Evolutionary conservation across 2,329 filamentous ascomycete species (phyloP), one percentile per base, ranked within the genome.

Genomic region (Setomelanomma holmii): DNA sequence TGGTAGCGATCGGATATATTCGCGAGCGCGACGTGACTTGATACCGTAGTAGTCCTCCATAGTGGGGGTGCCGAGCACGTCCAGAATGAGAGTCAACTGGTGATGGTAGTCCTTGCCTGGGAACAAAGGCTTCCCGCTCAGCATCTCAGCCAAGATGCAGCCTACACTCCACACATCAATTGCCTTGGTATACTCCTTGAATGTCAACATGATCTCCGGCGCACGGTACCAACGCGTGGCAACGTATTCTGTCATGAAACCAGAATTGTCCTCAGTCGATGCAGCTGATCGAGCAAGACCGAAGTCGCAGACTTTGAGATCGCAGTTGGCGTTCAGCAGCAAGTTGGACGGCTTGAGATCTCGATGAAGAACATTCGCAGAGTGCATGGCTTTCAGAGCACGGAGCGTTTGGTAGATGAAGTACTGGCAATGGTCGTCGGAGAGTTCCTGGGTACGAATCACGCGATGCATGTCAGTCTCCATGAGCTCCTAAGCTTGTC

Each of bases 21-120:
- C 95, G 61, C 95, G 87, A 44, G 95, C 95, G 70, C 95, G 91
- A 62, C 95, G 90, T 47, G 95, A 98, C 81, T 99, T 99, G 85
- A 99, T 99, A 61, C 95, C 95, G 69, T 99, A 99, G 84, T 99
- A 99, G 75, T 99, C 95, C 76, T 99, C 95, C 95, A 99, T 99
- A 11, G 95, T 99, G 2, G 95, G 95, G 3, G 95, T 99, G 60
- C 95, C 95, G 53, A 99, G 89, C 45, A 99, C 93, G 68, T 99
- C 95, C 63, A 99, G 84, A 71, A 99, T 99, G 57, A 99, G 83
- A 5, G 95, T 99, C 67, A 99, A 82, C 79, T 99, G 95, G 79
- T 99, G 95, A 78, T 99, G 95, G 75, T 99, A 99, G 76, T 99
- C 95, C 78, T 99, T 99, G 73, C 95, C 95, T 1, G 95, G 95